phyloP scores from a whole-genome alignment of 1,139 yeast genomes.

The Kodamaea arcana region DNA sequence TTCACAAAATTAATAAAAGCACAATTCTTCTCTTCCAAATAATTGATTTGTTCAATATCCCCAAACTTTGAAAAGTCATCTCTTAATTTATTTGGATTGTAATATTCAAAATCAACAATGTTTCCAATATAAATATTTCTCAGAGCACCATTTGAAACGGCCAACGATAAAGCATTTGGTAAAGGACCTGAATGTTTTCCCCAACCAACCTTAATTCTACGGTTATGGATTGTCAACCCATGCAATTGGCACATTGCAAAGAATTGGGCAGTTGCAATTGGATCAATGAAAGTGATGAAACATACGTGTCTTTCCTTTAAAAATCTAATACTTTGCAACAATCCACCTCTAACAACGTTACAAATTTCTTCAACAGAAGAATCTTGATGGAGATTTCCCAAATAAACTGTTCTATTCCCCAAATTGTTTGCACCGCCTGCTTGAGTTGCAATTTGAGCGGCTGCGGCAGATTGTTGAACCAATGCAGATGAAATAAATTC shows the following conservation, averaged over 20 bases:
- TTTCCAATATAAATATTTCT: conserved; percentile 88
- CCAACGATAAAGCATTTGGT: conserved; percentile 72
- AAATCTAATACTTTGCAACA: conserved; percentile 68
- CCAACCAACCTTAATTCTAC: conserved; percentile 90
- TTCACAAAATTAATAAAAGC: conserved; percentile 79
- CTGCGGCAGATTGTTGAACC: conserved; percentile 66
- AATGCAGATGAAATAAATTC: conserved; percentile 57
- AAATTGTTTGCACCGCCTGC: conserved; percentile 76
- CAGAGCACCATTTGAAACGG: conserved; percentile 92
- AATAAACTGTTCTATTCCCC: conserved; percentile 88
- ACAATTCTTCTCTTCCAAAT: conserved; percentile 73
- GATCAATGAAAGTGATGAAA: conserved; percentile 86
- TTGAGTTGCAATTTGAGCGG: conserved; percentile 68
- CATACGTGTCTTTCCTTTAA: conserved; percentile 83
- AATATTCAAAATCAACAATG: conserved; percentile 43
- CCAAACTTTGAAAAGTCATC: conserved; percentile 73
- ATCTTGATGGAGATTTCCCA: conserved; percentile 83
- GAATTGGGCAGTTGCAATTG: conserved; percentile 90
- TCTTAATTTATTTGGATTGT: conserved; percentile 53
- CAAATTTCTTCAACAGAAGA: conserved; percentile 89
- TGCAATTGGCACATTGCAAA: conserved; percentile 84
- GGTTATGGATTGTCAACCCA: conserved; percentile 74
- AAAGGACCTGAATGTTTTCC: conserved; percentile 93
- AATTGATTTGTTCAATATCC: conserved; percentile 74
- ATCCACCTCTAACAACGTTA: conserved; percentile 90